phyloP scores from a whole-genome alignment of 805 yeast genomes.

The Aciculoconidium aculeatum region DNA sequence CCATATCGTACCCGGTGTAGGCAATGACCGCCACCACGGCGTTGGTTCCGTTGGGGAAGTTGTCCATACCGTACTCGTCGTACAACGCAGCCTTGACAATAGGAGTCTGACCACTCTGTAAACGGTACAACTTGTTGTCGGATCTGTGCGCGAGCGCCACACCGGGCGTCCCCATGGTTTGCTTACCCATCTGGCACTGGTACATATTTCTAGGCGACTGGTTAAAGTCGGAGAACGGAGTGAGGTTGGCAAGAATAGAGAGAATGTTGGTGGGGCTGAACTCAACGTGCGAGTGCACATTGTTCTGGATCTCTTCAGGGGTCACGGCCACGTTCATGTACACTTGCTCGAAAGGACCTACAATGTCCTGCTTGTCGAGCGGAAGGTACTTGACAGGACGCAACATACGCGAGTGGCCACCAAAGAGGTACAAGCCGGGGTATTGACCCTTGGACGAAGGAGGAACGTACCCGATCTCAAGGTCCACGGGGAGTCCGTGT shows the following conservation, averaged over 20 bases:
- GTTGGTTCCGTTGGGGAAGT: constrained; percentile 96
- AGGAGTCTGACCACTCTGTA: constrained; percentile 96
- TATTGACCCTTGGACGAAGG: constrained; percentile 95
- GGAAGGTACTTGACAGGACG: constrained; percentile 94
- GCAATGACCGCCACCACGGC: constrained; percentile 99
- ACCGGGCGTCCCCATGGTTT: constrained; percentile 99
- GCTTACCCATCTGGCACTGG: constrained; percentile 99
- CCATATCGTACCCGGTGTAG: constrained; percentile 99
- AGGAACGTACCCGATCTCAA: constrained; percentile 94
- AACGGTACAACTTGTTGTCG: constrained; percentile 87
- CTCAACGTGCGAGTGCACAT: constrained; percentile 89
- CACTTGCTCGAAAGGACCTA: constrained; percentile 98
- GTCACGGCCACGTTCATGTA: constrained; percentile 95
- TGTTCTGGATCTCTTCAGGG: constrained; percentile 79
- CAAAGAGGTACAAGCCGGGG: constrained; percentile 90
- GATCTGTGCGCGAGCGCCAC: constrained; percentile 89
- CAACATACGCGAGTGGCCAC: constrained; percentile 91
- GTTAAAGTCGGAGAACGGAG: constrained; percentile 97
- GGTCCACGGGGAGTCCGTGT: constrained; percentile 72
- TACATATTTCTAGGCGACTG: constrained; percentile 99
- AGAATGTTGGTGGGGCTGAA: constrained; percentile 90
- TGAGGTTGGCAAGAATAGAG: constrained; percentile 91
- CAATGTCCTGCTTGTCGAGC: constrained; percentile 71
- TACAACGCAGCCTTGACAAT: constrained; percentile 90
- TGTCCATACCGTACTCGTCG: constrained; percentile 96